These are phyloP conservation scores for Stachybotrys echinatus DNA, from an alignment of 2,329 filamentous ascomycete species.

Conservation along the genomic window DNA sequence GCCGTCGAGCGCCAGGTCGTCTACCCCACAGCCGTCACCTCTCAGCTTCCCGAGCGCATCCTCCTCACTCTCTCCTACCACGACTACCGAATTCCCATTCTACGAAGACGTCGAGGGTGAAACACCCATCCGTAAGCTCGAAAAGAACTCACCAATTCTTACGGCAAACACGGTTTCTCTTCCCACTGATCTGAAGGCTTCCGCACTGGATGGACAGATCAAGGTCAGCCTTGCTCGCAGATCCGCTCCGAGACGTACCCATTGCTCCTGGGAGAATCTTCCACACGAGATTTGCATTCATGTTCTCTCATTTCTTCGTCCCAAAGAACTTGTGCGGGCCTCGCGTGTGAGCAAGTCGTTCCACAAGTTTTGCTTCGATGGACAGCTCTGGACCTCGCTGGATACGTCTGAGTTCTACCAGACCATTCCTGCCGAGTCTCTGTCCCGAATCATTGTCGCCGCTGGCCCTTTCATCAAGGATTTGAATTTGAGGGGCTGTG, in stretches of 20 bases:
- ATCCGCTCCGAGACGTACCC: constrained; percentile 26
- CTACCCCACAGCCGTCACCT: constrained; percentile 33
- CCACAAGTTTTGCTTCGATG: constrained; percentile 83
- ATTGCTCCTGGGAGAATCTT: constrained; percentile 74
- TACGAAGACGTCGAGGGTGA: constrained; percentile 38
- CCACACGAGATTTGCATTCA: constrained; percentile 78
- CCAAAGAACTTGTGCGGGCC: constrained; percentile 73
- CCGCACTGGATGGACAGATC: constrained; percentile 20
- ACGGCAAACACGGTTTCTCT: constrained; percentile 50
- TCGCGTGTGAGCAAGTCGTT: constrained; percentile 76
- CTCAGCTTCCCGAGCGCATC: constrained; percentile 29
- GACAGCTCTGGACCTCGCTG: constrained; percentile 83
- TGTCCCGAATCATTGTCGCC: constrained; percentile 77
- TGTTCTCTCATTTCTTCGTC: constrained; percentile 69
- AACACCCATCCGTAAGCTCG: constrained; percentile 51
- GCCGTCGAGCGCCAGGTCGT: constrained; percentile 18
- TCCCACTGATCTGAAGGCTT: constrained; percentile 56
- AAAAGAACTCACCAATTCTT: constrained; percentile 35
- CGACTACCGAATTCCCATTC: constrained; percentile 32
- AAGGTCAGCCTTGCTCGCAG: constrained; percentile 11
- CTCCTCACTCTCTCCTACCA: constrained; percentile 32
- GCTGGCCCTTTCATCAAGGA: constrained; percentile 89
- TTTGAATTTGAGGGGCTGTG: constrained; percentile 84
- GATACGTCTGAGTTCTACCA: constrained; percentile 84
- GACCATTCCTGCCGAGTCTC: constrained; percentile 75